Evolutionary conservation across 2,329 filamentous ascomycete genomes (phyloP), one percentile per base, ranked within the genome.

Genomic region (Seiridium cupressi): DNA sequence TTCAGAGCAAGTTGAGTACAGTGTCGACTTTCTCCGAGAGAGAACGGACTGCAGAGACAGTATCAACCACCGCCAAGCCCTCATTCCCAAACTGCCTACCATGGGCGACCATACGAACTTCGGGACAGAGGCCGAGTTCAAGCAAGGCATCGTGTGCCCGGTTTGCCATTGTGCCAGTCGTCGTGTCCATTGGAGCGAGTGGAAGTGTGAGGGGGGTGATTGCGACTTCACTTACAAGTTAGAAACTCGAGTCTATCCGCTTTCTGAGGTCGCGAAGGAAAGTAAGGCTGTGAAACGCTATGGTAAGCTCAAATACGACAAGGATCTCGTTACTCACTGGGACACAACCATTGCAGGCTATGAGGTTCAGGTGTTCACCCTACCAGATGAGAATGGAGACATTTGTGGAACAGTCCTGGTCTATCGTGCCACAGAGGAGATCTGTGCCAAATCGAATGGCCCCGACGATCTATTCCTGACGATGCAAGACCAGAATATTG

Each of bases 381-480:
- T 88, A 3, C 79, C 81, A 0, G 79, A 79, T 0, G 66, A 77
- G 1, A 49, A 75, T 0, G 72, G 74, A 1, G 68, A 70, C 1
- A 76, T 77, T 31, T 73, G 85, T 56, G 84, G 85, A 1, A 74
- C 76, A 0, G 73, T 88, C 13, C 79, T 81, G 0, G 82, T 89
- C 64, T 82, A 87, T 55, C 79, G 84, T 3, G 81, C 87, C 0
- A 87, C 82, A 56, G 69, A 72, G n/a, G 70, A 68, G 0, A 79
- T 88, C 35, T 83, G 85, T 36, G 68, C 72, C 13, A 76, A 81
- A n/a, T 51, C 66, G 0, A 77, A 78, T 40, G 89, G 89, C 0
- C 79, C 89, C 0, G 76, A 92, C 65, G 80, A 85, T 2, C 76
- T 92, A 61, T 90, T 89, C 62, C 65, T 74, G 0, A 65, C 74